Evolutionary conservation across 208 protist genomes (phyloP).

Genomic region (Angomonas deanei): DNA sequence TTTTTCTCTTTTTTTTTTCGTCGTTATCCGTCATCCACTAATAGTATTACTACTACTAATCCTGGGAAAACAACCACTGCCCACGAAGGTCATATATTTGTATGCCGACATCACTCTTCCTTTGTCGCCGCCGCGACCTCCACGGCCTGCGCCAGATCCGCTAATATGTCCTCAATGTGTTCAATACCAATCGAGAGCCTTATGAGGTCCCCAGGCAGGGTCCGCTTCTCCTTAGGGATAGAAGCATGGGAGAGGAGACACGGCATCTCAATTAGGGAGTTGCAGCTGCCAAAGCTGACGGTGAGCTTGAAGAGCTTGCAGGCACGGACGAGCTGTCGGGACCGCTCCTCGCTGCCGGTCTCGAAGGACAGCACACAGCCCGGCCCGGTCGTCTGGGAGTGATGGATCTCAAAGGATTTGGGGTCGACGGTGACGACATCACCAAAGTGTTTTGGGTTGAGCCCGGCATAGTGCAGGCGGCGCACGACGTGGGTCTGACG

Average conservation of each 20-base stretch:
- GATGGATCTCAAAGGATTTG: conserved; percentile 75
- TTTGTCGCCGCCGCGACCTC: conserved; percentile 33
- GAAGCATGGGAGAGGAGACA: conserved; percentile 93
- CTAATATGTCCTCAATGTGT: conserved; percentile 89
- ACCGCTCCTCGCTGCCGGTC: conserved; percentile 49
- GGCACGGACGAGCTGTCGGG: conserved; percentile 73
- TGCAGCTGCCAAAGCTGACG: conserved; percentile 92
- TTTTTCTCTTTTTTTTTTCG: too few species aligned
- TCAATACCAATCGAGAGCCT: conserved; percentile 93
- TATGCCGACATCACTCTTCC: conserved; percentile 1
- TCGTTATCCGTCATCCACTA: too few species aligned
- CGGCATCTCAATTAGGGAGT: conserved; percentile 90
- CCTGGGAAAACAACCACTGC: too few species aligned
- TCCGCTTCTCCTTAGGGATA: conserved; percentile 89
- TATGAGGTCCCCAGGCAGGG: conserved; percentile 81
- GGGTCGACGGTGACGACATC: conserved; percentile 50
- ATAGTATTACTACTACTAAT: too few species aligned
- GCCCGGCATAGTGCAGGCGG: conserved; percentile 86
- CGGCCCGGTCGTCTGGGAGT: conserved; percentile 45
- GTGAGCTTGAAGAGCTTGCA: conserved; percentile 90
- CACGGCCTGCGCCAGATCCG: conserved; percentile 79
- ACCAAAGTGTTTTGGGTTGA: conserved; percentile 73
- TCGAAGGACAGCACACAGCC: conserved; percentile 74
- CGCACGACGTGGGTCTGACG: conserved; percentile 65
- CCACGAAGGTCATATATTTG: too few species aligned